Evolutionary conservation across 352 stramenopile genomes (phyloP), one percentile per base, ranked within the genome.

Genomic region (Pythium sukuiense): DNA sequence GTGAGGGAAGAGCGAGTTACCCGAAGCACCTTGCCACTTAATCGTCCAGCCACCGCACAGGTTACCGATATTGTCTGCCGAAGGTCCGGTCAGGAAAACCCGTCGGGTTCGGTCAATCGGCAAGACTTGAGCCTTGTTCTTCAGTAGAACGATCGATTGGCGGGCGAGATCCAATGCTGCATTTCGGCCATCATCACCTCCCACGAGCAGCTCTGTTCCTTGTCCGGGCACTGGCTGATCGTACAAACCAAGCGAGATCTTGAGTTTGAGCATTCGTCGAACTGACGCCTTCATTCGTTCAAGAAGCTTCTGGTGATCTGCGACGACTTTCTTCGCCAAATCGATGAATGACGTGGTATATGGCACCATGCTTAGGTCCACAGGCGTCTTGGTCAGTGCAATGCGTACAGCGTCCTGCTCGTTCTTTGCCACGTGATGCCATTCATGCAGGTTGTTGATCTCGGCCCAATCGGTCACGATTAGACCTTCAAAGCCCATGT

Each of bases 391-490:
- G 39, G 60, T 46, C 59, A 96, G 71, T 12, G 81, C 66, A 13
- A 82, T 64, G 11, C 67, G 66, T 0, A 87, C 65, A 14, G 84
- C 79, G 32, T 90, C 72, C 0, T 64, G 59, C 2, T 61, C 20
- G 33, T 61, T 73, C 9, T 67, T 65, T 2, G 73, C 76, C 26
- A 86, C 75, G 30, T 77, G 71, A 67, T 96, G 88, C 69, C 70
- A 92, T 13, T 74, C 61, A 16, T 85, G 58, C 11, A 90, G 57
- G 65, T 94, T 94, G 41, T 74, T 69, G 52, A 96, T 93, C 76
- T 96, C 88, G n/a, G 72, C 65, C 70, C 90, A 96, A 59, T 96
- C 88, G 0, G 88, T 92, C 8, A 96, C 79, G 18, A 94, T 64
- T 46, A 95, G 68, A 5, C 86, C 86, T 13, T 87, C 59, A 66